Conservation (phyloP, 805 yeast genomes). For the Ogataea angusta region DNA sequence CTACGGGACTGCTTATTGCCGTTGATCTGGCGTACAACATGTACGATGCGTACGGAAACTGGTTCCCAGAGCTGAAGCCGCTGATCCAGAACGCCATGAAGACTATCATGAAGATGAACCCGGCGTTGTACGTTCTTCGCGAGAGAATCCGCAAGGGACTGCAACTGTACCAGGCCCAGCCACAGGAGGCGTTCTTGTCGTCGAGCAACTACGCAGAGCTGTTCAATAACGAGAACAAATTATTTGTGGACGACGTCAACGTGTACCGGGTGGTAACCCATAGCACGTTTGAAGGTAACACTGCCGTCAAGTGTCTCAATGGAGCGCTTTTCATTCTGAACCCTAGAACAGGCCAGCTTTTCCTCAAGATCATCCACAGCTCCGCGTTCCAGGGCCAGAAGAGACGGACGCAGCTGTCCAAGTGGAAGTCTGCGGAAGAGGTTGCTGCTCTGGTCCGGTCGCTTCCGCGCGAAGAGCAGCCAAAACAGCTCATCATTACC, state of each 20-base stretch:
- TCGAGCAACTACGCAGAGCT: constrained; percentile 88
- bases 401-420: constrained; percentile 86
- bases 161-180: constrained; percentile 89
- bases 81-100: constrained; percentile 87
- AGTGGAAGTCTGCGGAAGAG: constrained; percentile 98
- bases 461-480: constrained; percentile 90
- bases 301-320: constrained; percentile 87
- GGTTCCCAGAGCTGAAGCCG: constrained; percentile 95
- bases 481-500: constrained; percentile 86
- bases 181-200: constrained; percentile 86
- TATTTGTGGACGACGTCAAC: constrained; percentile 90
- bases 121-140: constrained; percentile 84
- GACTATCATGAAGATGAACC: constrained; percentile 91
- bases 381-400: constrained; percentile 98
- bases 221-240: constrained; percentile 76
- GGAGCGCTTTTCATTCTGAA: constrained; percentile 89
- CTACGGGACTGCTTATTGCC: constrained; percentile 88
- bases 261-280: constrained; percentile 92
- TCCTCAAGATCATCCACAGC: constrained; percentile 85
- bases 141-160: constrained; percentile 93
- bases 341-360: constrained; percentile 88
- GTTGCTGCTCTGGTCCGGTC: constrained; percentile 89
- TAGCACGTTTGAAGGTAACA: constrained; percentile 87
- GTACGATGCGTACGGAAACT: constrained; percentile 94
- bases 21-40: constrained; percentile 93